These are phyloP conservation scores for Verticillium nonalfalfae DNA, from an alignment of 2,329 filamentous ascomycete genomes.

Conservation along the genomic window DNA sequence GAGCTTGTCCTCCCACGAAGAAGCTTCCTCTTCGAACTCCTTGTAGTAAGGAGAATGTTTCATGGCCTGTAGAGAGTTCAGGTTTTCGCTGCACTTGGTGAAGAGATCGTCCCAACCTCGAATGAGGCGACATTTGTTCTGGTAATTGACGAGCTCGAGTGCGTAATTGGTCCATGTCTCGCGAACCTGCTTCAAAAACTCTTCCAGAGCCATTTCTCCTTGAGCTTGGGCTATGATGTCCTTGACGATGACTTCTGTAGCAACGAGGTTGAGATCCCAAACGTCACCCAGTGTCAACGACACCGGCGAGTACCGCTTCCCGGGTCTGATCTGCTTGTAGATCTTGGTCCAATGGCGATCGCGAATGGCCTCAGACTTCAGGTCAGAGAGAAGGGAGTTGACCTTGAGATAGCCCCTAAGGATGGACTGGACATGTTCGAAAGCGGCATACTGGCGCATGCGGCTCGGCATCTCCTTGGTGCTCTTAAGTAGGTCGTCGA, in stretches of 20 bases:
- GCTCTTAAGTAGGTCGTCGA: conserved; percentile 92
- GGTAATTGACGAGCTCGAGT: conserved; percentile 91
- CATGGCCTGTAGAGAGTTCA: conserved; percentile 98
- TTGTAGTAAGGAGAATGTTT: conserved; percentile 98
- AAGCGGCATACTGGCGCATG: conserved; percentile 99
- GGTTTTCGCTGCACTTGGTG: conserved; percentile 94
- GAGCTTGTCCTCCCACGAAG: conserved; percentile 94
- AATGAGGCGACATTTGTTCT: conserved; percentile 96
- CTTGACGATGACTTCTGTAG: conserved; percentile 80
- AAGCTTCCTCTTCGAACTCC: conserved; percentile 96
- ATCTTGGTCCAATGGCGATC: conserved; percentile 98
- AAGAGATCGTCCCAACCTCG: conserved; percentile 98
- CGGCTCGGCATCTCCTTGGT: conserved; percentile 98
- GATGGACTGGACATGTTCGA: conserved; percentile 93
- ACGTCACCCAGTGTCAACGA: conserved; percentile 97
- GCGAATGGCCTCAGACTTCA: conserved; percentile 94
- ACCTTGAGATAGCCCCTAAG: conserved; percentile 86
- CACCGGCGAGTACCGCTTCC: conserved; percentile 87
- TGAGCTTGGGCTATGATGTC: conserved; percentile 94
- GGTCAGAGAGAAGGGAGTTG: conserved; percentile 77
- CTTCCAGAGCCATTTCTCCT: conserved; percentile 96
- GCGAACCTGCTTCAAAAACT: conserved; percentile 92
- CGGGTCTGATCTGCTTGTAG: conserved; percentile 89
- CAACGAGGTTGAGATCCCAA: conserved; percentile 89
- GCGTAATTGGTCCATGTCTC: conserved; percentile 96